Conservation (phyloP, 78 protist genomes). For the Dictyostelium intermedium region DNA sequence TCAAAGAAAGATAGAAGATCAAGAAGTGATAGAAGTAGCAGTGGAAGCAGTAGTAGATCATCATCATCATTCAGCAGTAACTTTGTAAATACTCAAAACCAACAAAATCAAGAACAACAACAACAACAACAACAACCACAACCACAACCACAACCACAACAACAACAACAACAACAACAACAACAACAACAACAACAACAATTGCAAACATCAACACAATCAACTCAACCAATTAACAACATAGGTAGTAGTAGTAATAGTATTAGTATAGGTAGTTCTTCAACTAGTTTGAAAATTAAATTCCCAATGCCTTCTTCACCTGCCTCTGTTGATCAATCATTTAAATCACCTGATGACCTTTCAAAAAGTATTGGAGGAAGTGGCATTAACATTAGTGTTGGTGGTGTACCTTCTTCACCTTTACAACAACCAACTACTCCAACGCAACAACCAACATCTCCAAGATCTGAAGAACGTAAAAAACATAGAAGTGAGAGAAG, state of each 20-base stretch:
- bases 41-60: not conserved
- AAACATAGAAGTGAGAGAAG: not conserved
- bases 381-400: not conserved
- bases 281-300: constrained; percentile 15
- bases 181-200: not conserved
- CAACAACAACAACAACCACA: not conserved
- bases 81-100: not conserved
- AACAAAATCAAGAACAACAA: not conserved
- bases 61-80: not conserved
- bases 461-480: not conserved
- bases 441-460: not conserved
- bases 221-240: not conserved
- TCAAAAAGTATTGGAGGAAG: not conserved
- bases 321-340: not conserved
- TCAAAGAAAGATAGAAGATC: constrained; percentile 29
- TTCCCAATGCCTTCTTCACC: constrained; percentile 18
- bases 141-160: not conserved
- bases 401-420: not conserved
- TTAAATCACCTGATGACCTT: not conserved
- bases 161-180: not conserved
- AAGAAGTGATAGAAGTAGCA: constrained; percentile 56
- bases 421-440: not conserved
- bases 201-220: not conserved
- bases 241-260: not conserved
- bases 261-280: not conserved